Evolutionary conservation across 2,329 filamentous ascomycete genomes (phyloP).

Genomic region (Cladosporium sphaerospermum): DNA sequence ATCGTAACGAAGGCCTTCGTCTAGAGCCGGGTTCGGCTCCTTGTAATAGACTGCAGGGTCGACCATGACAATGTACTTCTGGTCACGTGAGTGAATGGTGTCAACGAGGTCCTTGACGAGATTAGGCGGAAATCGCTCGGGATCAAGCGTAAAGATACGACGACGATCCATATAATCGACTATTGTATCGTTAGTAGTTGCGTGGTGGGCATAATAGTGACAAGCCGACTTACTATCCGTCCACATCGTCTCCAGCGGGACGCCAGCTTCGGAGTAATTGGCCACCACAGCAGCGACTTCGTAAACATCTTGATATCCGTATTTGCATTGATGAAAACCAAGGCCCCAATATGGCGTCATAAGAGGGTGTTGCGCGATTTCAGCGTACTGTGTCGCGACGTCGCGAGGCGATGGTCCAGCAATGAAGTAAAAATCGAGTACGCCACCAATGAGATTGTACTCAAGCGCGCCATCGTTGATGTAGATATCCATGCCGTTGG

Average conservation of each 20-base stretch:
- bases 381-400: slow-evolving; percentile 41
- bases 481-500: slow-evolving; percentile 67
- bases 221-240: slow-evolving; percentile 46
- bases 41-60: slow-evolving; percentile 14
- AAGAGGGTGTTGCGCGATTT: slow-evolving; percentile 37
- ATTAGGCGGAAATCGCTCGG: slow-evolving; percentile 53
- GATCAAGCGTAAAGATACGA: slow-evolving; percentile 56
- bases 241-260: slow-evolving; percentile 65
- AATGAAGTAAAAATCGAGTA: slow-evolving; percentile 56
- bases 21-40: slow-evolving; percentile 11
- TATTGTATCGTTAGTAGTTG: slow-evolving; percentile 25
- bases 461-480: slow-evolving; percentile 60
- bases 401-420: slow-evolving; percentile 38
- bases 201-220: no score
- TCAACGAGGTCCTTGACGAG: slow-evolving; percentile 59
- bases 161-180: slow-evolving; percentile 30
- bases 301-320: slow-evolving; percentile 50
- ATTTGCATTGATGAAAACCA: slow-evolving; percentile 42
- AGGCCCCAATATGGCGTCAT: slow-evolving; percentile 45
- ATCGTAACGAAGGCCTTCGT: slow-evolving; percentile 11
- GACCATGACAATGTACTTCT: slow-evolving; percentile 15
- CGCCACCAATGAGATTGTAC: slow-evolving; percentile 69
- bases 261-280: slow-evolving; percentile 58
- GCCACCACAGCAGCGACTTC: slow-evolving; percentile 57
- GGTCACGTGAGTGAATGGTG: slow-evolving; percentile 41